Evolutionary conservation across 192 early-diverging fungal species (phyloP), one percentile per base, ranked within the genome.

Genomic region (Umbelopsis ramanniana): DNA sequence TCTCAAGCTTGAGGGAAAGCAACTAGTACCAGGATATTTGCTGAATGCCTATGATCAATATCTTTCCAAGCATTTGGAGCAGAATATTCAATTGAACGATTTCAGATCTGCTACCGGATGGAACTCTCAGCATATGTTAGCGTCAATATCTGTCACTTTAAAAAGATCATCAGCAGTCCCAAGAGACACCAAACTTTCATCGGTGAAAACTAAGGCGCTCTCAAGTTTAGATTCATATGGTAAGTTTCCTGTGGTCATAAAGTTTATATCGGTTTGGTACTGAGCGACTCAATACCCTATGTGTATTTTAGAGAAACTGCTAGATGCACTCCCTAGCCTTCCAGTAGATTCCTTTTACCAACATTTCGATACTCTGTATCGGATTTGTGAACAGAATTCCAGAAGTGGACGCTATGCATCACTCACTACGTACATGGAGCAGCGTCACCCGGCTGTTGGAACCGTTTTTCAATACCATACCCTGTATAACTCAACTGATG

Each of bases 361-460:
- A 8, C 35, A 81, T 52, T 76, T 86, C 10, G 38, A n/a, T n/a
- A 45, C 40, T 5, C 21, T 79, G 19, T 53, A 70, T 26, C 46
- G 69, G 2, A 70, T 74, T 12, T 68, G 71, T 55, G 38, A 67
- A 7, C 23, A 67, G 1, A 37, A 38, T n/a, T 37, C 68, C 8
- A 74, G 68, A 29, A 73, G 37, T 47, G 45, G 47, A 11, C 15
- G 21, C 2, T 72, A 46, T 26, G 78, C 81, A 17, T 79, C 78
- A 26, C 46, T 87, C 23, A 38, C 81, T 2, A 78, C 80, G 8
- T 87, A 83, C 26, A 33, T 87, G 23, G 40, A 66, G 29, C 73
- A 73, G 29, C 71, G 82, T 4, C 73, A 75, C 54, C 85, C 85
- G 14, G 74, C 79, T 50, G 67, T 77, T 37, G 77, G 83, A 11